Conservation (phyloP, 805 yeast species). For the Huiozyma sinensis region DNA sequence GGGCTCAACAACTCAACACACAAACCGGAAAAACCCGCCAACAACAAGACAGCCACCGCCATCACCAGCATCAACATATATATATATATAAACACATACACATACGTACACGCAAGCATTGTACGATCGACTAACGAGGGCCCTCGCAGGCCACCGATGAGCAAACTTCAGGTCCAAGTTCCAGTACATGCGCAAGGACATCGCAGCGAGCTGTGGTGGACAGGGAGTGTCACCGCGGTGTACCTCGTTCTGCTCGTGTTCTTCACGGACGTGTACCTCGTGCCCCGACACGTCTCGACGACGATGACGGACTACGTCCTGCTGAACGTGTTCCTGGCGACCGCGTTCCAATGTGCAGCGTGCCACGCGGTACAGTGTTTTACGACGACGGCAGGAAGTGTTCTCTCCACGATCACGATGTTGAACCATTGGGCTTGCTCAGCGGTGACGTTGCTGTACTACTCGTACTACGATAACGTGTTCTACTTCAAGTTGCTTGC, state of each 20-base stretch:
- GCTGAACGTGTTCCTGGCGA: constrained; percentile 40
- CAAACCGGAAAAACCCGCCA: too few relatives aligned
- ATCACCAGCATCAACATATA: too few relatives aligned
- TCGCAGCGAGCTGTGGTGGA: too few relatives aligned
- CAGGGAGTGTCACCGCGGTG: not conserved
- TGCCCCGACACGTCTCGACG: constrained; percentile 18
- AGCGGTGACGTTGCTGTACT: constrained; percentile 36
- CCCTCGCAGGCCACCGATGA: too few relatives aligned
- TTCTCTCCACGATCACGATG: constrained; percentile 37
- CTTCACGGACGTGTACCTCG: constrained; percentile 17
- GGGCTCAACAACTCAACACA: too few relatives aligned
- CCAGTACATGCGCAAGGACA: too few relatives aligned
- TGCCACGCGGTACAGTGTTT: constrained; percentile 52
- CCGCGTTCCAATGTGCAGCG: constrained; percentile 44
- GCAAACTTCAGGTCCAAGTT: too few relatives aligned
- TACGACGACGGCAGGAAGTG: constrained; percentile 56
- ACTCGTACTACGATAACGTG: constrained; percentile 30
- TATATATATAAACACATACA: too few relatives aligned
- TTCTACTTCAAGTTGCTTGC: constrained; percentile 21
- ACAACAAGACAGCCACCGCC: too few relatives aligned
- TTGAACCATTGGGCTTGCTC: constrained; percentile 52
- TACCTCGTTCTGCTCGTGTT: constrained; percentile 11
- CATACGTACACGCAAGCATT: too few relatives aligned
- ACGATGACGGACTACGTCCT: constrained; percentile 36
- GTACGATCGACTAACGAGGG: too few relatives aligned